Evolutionary conservation across 1,284 basidiomycete species (phyloP).

Genomic region (Hymenochaete sp.): DNA sequence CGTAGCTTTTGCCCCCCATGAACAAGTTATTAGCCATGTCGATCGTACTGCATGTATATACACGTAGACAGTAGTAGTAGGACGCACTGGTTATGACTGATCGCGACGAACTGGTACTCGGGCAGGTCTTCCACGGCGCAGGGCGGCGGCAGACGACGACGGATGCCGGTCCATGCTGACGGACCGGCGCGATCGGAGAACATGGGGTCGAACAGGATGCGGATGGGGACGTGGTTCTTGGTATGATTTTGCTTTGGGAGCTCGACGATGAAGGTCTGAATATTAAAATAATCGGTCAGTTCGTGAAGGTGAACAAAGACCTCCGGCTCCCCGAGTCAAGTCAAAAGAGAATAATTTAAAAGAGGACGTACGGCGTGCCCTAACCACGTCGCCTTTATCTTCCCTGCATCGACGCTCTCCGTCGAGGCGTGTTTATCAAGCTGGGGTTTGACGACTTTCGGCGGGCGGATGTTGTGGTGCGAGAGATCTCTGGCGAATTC

Average conservation of each 20-base stretch:
- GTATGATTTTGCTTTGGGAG: slow-evolving; percentile 18
- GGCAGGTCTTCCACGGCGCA: slow-evolving; percentile 28
- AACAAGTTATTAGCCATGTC: neutral
- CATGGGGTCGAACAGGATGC: slow-evolving; percentile 30
- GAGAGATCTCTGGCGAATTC: slow-evolving; percentile 14
- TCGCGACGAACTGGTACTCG: slow-evolving; percentile 27
- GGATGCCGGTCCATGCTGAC: slow-evolving; percentile 23
- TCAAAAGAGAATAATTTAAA: too few species aligned
- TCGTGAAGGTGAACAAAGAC: too few species aligned
- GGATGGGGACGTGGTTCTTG: slow-evolving; percentile 17
- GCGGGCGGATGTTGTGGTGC: slow-evolving; percentile 5
- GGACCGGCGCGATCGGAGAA: slow-evolving; percentile 28
- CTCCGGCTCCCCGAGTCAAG: too few species aligned
- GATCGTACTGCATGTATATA: neutral
- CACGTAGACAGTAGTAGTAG: neutral
- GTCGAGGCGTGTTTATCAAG: too few species aligned
- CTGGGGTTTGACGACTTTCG: slow-evolving; percentile 23
- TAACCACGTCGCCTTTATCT: slow-evolving; percentile 27
- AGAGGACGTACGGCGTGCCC: slow-evolving; percentile 27
- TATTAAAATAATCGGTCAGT: too few species aligned
- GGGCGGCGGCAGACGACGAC: slow-evolving; percentile 26
- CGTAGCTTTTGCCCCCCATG: slow-evolving; percentile 23
- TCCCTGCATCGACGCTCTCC: too few species aligned
- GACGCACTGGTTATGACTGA: slow-evolving; percentile 30
- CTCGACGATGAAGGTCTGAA: slow-evolving; percentile 27